Conservation (phyloP, 148 eudicot species). For the Suaeda aralocaspica region DNA sequence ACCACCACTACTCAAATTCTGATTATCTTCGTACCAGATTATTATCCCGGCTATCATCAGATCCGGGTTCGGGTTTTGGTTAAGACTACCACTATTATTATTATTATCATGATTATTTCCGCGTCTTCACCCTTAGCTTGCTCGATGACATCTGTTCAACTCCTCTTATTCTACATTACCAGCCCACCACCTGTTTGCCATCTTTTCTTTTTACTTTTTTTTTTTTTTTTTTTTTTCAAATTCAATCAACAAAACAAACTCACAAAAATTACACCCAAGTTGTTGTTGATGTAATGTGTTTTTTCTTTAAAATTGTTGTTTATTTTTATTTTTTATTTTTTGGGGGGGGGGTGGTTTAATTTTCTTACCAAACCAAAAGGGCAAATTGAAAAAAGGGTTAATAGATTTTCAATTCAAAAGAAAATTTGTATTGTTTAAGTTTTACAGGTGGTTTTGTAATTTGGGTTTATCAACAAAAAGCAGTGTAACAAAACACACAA, state of each 20-base stretch:
- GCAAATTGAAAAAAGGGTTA: neutral
- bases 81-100: neutral
- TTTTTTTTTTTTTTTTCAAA: neutral
- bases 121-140: neutral
- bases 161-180: constrained; percentile 52
- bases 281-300: too few species aligned
- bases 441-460: neutral
- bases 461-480: neutral
- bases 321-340: too few species aligned
- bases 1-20: constrained; percentile 24
- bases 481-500: neutral
- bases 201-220: constrained; percentile 4
- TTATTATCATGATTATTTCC: neutral
- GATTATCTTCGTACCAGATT: constrained; percentile 32
- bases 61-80: constrained; percentile 26
- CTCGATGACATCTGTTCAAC: constrained; percentile 34
- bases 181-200: constrained; percentile 80
- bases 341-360: neutral
- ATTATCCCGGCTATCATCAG: constrained; percentile 25
- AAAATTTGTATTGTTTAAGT: too few species aligned
- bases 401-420: too few species aligned
- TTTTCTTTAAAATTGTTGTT: neutral
- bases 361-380: neutral
- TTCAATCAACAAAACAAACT: neutral
- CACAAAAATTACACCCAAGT: constrained; percentile 6